Evolutionary conservation across 1,139 yeast species (phyloP), one percentile per base, ranked within the genome.

Genomic region (Meyerozyma sp.): DNA sequence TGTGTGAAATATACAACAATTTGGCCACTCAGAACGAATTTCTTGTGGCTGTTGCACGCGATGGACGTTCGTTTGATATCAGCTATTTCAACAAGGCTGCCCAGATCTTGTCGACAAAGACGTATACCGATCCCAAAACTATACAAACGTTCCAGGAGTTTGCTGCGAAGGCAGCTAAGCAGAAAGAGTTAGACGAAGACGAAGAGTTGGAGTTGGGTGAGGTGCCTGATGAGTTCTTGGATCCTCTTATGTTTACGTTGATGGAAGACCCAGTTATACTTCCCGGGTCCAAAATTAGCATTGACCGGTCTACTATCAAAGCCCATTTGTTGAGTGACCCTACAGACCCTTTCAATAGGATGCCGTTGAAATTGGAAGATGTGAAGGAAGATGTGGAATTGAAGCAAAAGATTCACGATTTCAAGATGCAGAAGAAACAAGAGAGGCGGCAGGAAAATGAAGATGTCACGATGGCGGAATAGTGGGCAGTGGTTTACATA

Each of bases 221-320:
- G 44, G 77, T 88, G 21, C 99, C 99, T 1, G 98, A 94, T 59
- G 98, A 94, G 62, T 93, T 84, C 60, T 75, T 94, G 57, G 99
- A 94, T 68, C 98, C 99, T 8, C 77, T 94, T 54, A 91, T 94
- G 98, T 91, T 75, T 61, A 87, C 96, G 0, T 61, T 94, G 39
- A 94, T 94, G 98, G 87, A 82, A 54, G 95, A 94, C 60, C 99
- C 99, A 0, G 98, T 94, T 4, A 83, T 79, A 21, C 74, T 94
- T 55, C 99, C 99, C 5, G 73, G 87, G 6, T 88, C 96, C 1
- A 84, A 79, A 54, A 79, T 91, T 13, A 81, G 83, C 42, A 87
- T 94, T 54, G 99, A 94, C 61, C 71, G 95, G 57, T 77, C 94
- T 20, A 94, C 98, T 1, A 87, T 94, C 56, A 91, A 90, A 60